Evolutionary conservation across 768 basidiomycete species (phyloP).

Genomic region (Kwoniella sp.): DNA sequence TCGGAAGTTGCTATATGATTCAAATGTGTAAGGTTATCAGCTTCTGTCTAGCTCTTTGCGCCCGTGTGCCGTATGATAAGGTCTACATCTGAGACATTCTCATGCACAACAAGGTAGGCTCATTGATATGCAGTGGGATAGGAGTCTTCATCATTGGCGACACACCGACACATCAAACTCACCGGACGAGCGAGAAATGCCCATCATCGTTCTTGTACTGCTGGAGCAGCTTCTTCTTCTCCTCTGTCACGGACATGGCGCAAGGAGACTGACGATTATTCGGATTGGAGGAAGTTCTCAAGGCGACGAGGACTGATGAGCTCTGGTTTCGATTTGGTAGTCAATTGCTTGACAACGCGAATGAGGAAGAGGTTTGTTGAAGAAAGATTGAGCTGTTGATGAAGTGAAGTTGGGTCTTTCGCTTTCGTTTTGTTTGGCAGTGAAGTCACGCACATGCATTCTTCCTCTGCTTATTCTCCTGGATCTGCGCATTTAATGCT

Average conservation of each 20-base stretch:
- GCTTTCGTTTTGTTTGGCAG: not conserved
- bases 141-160: not conserved
- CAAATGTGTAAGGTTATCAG: not conserved
- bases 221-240: slow-evolving; percentile 55
- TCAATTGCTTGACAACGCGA: not conserved
- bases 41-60: not conserved
- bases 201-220: slow-evolving; percentile 76
- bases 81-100: too few relatives aligned
- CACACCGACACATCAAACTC: slow-evolving; percentile 27
- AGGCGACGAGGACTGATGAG: too few relatives aligned
- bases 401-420: not conserved
- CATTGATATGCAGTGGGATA: not conserved
- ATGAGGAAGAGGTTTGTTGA: not conserved
- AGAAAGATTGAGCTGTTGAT: not conserved
- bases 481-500: not conserved
- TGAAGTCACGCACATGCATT: too few relatives aligned
- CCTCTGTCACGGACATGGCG: slow-evolving; percentile 32
- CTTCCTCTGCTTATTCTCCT: too few relatives aligned
- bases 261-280: too few relatives aligned
- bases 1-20: slow-evolving; percentile 79
- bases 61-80: too few relatives aligned
- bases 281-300: too few relatives aligned
- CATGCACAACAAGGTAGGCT: too few relatives aligned
- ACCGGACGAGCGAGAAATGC: slow-evolving; percentile 98
- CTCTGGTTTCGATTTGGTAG: too few relatives aligned